Conservation (phyloP, 441 rosid genomes). For the Pelargonium fulgidum region DNA sequence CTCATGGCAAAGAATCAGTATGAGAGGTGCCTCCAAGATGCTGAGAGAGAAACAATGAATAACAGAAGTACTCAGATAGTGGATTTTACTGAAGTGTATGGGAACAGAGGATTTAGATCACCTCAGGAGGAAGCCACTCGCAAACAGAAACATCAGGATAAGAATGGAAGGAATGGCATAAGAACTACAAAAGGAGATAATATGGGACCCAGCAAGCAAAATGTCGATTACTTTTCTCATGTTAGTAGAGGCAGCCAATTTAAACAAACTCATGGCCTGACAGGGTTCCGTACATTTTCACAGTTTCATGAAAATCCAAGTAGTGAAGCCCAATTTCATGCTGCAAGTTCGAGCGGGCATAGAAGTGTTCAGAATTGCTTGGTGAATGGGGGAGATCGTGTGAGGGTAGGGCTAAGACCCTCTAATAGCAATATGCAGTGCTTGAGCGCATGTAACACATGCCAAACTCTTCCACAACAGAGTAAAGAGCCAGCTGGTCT, state of each 20-base stretch:
- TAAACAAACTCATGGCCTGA: slow-evolving; percentile 35
- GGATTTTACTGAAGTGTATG: slow-evolving; percentile 42
- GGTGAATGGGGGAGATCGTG: slow-evolving; percentile 43
- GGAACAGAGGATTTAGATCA: slow-evolving; percentile 31
- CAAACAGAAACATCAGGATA: slow-evolving; percentile 33
- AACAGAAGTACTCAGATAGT: slow-evolving; percentile 30
- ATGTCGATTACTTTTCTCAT: slow-evolving; percentile 40
- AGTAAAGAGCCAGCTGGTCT: slow-evolving; percentile 39
- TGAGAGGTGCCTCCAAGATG: slow-evolving; percentile 80
- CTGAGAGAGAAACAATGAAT: slow-evolving; percentile 35
- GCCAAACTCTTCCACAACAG: slow-evolving; percentile 45
- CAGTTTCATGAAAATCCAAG: slow-evolving; percentile 36
- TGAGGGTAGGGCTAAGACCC: slow-evolving; percentile 28
- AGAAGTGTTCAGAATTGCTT: slow-evolving; percentile 32
- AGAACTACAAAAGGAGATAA: slow-evolving; percentile 26
- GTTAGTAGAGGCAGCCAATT: slow-evolving; percentile 28
- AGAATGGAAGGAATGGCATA: slow-evolving; percentile 35
- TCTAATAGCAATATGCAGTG: slow-evolving; percentile 30
- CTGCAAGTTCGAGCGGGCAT: slow-evolving; percentile 33
- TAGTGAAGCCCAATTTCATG: slow-evolving; percentile 38
- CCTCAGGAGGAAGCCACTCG: slow-evolving; percentile 35
- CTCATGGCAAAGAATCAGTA: slow-evolving; percentile 93
- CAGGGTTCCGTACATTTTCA: slow-evolving; percentile 33
- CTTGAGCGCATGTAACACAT: slow-evolving; percentile 36
- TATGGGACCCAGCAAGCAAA: slow-evolving; percentile 30